These are phyloP conservation scores for Grigorovia transvaalensis DNA, from an alignment of 805 yeast genomes.

Conservation along the genomic window DNA sequence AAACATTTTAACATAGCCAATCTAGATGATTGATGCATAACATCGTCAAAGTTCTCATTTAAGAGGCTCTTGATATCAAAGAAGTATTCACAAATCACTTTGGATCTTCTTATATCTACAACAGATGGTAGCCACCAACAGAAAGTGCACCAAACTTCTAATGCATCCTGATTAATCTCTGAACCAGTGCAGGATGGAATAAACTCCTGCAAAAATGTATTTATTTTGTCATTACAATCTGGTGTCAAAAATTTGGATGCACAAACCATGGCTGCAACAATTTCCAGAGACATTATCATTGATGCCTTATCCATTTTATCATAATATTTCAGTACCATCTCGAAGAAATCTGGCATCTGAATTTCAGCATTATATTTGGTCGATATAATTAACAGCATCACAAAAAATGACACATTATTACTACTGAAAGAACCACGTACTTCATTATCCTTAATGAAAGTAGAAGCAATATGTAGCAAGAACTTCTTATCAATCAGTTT, in stretches of 20 bases:
- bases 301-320: constrained; percentile 60
- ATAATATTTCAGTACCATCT: constrained; percentile 40
- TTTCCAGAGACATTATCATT: constrained; percentile 66
- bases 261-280: constrained; percentile 52
- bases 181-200: constrained; percentile 38
- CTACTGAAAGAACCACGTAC: constrained; percentile 56
- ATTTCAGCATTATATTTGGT: constrained; percentile 34
- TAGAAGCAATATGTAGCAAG: constrained; percentile 41
- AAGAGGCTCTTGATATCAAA: constrained; percentile 34
- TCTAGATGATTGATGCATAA: constrained; percentile 54
- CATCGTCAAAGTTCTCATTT: constrained; percentile 45
- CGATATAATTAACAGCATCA: constrained; percentile 39
- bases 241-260: constrained; percentile 36
- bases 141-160: constrained; percentile 64
- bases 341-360: constrained; percentile 42
- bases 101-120: constrained; percentile 57
- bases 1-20: constrained; percentile 40
- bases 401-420: constrained; percentile 48
- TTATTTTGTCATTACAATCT: constrained; percentile 31
- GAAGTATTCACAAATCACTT: constrained; percentile 38
- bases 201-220: constrained; percentile 36
- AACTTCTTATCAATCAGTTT: constrained; percentile 42
- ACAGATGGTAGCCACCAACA: constrained; percentile 65
- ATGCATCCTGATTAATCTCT: constrained; percentile 64
- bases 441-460: constrained; percentile 59